Evolutionary conservation across 2,329 filamentous ascomycete genomes (phyloP), one percentile per base, ranked within the genome.

Genomic region (Ophiosphaerella herpotricha): DNA sequence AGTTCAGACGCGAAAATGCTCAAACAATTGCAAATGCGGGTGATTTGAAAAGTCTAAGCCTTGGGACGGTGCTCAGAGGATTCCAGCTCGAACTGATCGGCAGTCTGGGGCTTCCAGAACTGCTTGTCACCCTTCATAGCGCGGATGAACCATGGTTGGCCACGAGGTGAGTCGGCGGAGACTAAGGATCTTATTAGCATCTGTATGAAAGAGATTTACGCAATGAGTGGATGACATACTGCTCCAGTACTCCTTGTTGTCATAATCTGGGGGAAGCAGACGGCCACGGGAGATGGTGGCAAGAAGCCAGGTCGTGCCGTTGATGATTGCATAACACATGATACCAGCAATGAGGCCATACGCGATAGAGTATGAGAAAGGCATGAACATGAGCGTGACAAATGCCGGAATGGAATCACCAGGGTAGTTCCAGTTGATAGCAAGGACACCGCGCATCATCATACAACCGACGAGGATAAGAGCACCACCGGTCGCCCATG

Each of bases 401-500:
- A 95, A 95, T 1, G 91, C 90, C 0, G 91, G 91, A 29, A 95
- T 81, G 1, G 89, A 86, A 69, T 96, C 91, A 42, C 90, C 90
- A 47, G 90, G 80, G 72, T 96, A 73, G 42, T 80, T 80, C 91
- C 91, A 96, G 79, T 96, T 96, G 77, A 96, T 92, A 54, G 93
- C 88, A 2, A 82, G 83, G 8, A 89, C 88, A 1, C 89, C 82
- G 53, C 85, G 83, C 57, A 87, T 85, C 91, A 95, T 95, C 83
- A 95, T 87, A 34, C 86, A 86, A 13, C 91, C 91, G 43, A 95
- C 89, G 37, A 96, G 84, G 60, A 95, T 82, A 21, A 95, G 81
- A n/a, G 91, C 91, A 69, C 88, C 91, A 37, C 91, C 91, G 0
- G 91, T 96, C 1, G 91, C 91, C 89, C 90, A 95, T 0, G 90